Percentiles rank a stretch among this genome's conserved stretches.
Conservation (phyloP, 1,284 basidiomycete species). For the Fomitopsis pinicola region DNA sequence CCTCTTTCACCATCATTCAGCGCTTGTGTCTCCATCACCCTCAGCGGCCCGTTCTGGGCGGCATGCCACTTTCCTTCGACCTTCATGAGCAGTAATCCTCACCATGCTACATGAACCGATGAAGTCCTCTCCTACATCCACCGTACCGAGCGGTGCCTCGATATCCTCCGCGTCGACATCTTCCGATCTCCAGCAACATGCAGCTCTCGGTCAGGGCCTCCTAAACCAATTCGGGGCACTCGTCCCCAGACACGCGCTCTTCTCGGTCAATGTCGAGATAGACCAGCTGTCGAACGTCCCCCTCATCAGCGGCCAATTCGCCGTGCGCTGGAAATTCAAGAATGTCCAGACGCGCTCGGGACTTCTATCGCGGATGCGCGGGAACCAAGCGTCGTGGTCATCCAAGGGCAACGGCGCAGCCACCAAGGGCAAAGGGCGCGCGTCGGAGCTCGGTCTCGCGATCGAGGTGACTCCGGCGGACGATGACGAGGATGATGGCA, state of each 20-base stretch:
- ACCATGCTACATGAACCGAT: constrained; percentile 2
- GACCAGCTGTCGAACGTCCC: constrained; percentile 77
- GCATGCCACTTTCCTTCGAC: constrained; percentile 5
- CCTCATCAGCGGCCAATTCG: constrained; percentile 71
- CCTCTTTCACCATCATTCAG: background rate
- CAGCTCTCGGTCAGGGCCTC: constrained; percentile 17
- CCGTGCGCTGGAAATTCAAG: constrained; percentile 73
- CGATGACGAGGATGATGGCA: constrained; percentile 18
- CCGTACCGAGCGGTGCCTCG: constrained; percentile 1
- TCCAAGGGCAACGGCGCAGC: constrained; percentile 16
- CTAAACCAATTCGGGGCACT: constrained; percentile 47
- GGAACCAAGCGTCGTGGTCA: constrained; percentile 28
- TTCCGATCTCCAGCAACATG: constrained; percentile 3
- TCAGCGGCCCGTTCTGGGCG: constrained; percentile 2
- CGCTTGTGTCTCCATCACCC: constrained; percentile 1
- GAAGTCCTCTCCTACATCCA: background rate
- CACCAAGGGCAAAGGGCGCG: constrained; percentile 31
- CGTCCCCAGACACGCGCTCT: constrained; percentile 57
- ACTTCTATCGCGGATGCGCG: constrained; percentile 33
- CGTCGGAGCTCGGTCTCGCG: constrained; percentile 14
- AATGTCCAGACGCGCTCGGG: constrained; percentile 45
- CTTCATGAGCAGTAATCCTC: background rate
- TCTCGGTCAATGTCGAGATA: constrained; percentile 60
- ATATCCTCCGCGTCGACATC: background rate
- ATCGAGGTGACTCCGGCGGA: constrained; percentile 27